Percentiles rank a stretch among this genome's conserved stretches.
phyloP scores from a whole-genome alignment of 2,329 filamentous ascomycete genomes.

The Teratosphaeria gauchensis region DNA sequence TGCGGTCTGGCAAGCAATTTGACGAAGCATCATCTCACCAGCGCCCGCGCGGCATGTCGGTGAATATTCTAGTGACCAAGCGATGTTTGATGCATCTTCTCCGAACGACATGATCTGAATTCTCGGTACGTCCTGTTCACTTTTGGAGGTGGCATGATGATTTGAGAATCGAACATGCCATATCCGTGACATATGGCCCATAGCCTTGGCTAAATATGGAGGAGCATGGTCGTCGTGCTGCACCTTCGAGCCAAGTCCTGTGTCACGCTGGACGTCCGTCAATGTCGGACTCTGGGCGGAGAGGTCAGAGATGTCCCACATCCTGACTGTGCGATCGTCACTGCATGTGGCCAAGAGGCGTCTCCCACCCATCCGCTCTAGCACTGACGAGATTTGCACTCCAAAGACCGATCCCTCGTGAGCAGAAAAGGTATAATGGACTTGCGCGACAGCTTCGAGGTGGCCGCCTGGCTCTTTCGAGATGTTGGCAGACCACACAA shows the following conservation, averaged over 20 bases:
- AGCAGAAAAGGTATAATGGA: slow-evolving; percentile 50
- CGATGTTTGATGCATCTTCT: slow-evolving; percentile 69
- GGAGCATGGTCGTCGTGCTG: slow-evolving; percentile 30
- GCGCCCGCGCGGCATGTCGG: not conserved
- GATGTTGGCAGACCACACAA: slow-evolving; percentile 67
- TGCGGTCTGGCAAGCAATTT: slow-evolving; percentile 32
- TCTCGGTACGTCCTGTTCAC: not conserved
- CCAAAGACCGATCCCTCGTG: slow-evolving; percentile 95
- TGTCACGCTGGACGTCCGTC: slow-evolving; percentile 27
- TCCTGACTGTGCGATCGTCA: slow-evolving; percentile 78
- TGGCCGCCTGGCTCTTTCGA: not conserved
- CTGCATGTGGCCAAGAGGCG: slow-evolving; percentile 84
- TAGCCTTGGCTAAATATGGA: slow-evolving; percentile 53
- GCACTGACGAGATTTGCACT: slow-evolving; percentile 60
- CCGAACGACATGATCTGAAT: slow-evolving; percentile 61
- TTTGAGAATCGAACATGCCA: slow-evolving; percentile 66
- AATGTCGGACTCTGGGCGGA: slow-evolving; percentile 12
- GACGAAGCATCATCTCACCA: not conserved
- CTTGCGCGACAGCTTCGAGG: slow-evolving; percentile 24
- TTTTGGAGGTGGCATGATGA: not conserved
- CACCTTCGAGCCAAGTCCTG: slow-evolving; percentile 33
- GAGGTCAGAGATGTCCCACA: slow-evolving; percentile 71
- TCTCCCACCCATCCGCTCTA: slow-evolving; percentile 20
- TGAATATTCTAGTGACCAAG: slow-evolving; percentile 41
- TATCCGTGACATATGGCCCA: slow-evolving; percentile 82